A percentile compares a stretch with the other conserved stretches of the same genome.
Conservation (phyloP, 2,329 filamentous ascomycete genomes). For the Exophiala bonariae region DNA sequence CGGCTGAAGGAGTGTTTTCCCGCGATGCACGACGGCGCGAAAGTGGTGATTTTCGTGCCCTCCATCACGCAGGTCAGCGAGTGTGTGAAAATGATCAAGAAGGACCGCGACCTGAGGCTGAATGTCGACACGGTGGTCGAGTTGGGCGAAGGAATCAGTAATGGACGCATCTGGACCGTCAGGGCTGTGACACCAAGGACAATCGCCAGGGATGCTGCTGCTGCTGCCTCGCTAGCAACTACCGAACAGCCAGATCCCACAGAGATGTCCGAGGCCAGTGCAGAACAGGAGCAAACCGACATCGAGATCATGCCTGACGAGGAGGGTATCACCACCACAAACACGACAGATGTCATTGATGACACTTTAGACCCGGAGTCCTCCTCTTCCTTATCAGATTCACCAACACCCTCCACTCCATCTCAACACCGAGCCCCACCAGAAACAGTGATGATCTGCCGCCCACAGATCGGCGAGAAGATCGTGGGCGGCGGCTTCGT, state of each 20-base stretch:
- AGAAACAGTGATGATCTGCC: constrained; percentile 47
- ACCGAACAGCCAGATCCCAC: not conserved
- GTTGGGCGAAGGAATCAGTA: constrained; percentile 46
- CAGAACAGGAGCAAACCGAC: constrained; percentile 12
- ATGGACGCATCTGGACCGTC: constrained; percentile 50
- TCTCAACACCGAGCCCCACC: too few relatives aligned
- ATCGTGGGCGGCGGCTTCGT: constrained; percentile 54
- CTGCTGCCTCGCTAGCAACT: not conserved
- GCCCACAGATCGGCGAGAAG: constrained; percentile 51
- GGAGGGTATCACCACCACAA: not conserved
- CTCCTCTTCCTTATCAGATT: not conserved
- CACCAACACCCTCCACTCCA: not conserved
- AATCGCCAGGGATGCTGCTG: too few relatives aligned
- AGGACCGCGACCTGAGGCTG: constrained; percentile 56
- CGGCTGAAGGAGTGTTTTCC: constrained; percentile 46
- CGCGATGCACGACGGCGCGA: constrained; percentile 63
- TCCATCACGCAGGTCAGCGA: constrained; percentile 75
- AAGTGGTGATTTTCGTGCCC: constrained; percentile 71
- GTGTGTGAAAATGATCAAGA: constrained; percentile 58
- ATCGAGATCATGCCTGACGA: not conserved
- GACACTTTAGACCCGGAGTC: not conserved
- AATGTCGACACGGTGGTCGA: constrained; percentile 46
- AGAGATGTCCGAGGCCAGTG: not conserved
- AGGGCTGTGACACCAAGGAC: constrained; percentile 35
- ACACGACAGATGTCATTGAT: not conserved